Conservation (phyloP, 805 yeast species). For the Scheffersomyces ergatensis region DNA sequence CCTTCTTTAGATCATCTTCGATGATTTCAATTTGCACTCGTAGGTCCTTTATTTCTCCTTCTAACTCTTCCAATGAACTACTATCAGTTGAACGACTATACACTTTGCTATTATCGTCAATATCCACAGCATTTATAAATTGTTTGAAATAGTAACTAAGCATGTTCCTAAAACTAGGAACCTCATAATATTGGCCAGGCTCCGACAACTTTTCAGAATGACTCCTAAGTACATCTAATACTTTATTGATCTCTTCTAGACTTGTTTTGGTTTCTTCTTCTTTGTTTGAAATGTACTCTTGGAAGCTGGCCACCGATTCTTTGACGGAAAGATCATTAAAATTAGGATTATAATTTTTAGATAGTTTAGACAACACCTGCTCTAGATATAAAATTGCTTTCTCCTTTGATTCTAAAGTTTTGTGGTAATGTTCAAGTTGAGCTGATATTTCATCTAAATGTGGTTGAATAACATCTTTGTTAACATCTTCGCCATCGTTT, state of each 20-base stretch:
- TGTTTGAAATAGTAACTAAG: conserved; percentile 20
- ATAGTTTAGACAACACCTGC: conserved; percentile 46
- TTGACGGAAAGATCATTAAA: conserved; percentile 88
- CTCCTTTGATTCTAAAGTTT: conserved; percentile 8
- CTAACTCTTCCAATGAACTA: conserved; percentile 1
- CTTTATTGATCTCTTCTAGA: conserved; percentile 12
- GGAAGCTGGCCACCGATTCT: conserved; percentile 56
- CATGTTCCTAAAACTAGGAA: conserved; percentile 22
- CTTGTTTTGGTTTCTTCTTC: conserved; percentile 10
- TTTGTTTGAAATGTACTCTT: conserved; percentile 45
- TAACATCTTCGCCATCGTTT: background rate
- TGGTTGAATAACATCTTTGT: conserved; percentile 12
- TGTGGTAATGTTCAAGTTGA: conserved; percentile 8
- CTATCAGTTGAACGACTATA: background rate
- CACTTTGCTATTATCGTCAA: background rate
- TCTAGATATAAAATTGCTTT: conserved; percentile 36
- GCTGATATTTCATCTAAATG: conserved; percentile 9
- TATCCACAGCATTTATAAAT: background rate
- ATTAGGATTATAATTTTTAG: conserved; percentile 69
- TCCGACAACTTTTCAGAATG: background rate
- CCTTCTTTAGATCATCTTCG: conserved; percentile 19
- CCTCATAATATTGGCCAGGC: background rate
- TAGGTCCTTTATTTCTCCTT: conserved; percentile 12
- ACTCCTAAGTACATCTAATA: background rate
- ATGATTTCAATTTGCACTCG: conserved; percentile 10